Evolutionary conservation across 116 monocot species (phyloP).

Genomic region (Dioscorea cayenensis): DNA sequence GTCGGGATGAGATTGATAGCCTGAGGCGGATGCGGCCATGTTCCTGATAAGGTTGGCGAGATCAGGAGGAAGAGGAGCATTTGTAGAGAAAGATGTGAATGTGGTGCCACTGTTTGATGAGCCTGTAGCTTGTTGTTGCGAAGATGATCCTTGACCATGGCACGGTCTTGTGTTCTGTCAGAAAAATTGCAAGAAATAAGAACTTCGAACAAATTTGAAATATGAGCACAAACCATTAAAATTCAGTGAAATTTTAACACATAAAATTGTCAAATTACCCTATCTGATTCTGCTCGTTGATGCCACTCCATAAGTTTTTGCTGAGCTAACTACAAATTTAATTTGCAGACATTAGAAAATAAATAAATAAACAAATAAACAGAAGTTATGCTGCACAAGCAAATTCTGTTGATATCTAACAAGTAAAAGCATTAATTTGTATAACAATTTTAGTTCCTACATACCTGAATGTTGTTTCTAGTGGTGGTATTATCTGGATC

Average conservation of each 20-base stretch:
- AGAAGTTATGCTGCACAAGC: not conserved
- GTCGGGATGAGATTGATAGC: not conserved
- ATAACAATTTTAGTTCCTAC: not conserved
- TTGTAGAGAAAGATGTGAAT: conserved; percentile 15
- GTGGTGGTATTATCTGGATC: conserved; percentile 37
- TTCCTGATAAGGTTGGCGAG: conserved; percentile 9
- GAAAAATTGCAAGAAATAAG: not conserved
- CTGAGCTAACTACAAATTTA: conserved; percentile 23
- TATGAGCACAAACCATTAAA: no score
- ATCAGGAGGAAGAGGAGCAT: conserved; percentile 7
- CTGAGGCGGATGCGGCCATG: not conserved
- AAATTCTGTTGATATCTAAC: not conserved
- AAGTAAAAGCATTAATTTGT: not conserved
- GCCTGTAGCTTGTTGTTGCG: not conserved
- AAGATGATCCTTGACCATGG: conserved; percentile 2
- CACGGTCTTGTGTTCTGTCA: not conserved
- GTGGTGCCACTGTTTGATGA: not conserved
- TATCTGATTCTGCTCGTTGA: not conserved
- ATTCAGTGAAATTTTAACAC: not conserved
- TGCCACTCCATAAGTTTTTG: conserved; percentile 23
- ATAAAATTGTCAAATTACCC: not conserved
- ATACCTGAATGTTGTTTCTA: conserved; percentile 38
- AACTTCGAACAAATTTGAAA: not conserved
- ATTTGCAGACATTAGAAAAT: not conserved
- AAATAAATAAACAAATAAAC: not conserved